phyloP scores from a whole-genome alignment of 495 filamentous ascomycete species.

The Astrothelium macrocarpum region DNA sequence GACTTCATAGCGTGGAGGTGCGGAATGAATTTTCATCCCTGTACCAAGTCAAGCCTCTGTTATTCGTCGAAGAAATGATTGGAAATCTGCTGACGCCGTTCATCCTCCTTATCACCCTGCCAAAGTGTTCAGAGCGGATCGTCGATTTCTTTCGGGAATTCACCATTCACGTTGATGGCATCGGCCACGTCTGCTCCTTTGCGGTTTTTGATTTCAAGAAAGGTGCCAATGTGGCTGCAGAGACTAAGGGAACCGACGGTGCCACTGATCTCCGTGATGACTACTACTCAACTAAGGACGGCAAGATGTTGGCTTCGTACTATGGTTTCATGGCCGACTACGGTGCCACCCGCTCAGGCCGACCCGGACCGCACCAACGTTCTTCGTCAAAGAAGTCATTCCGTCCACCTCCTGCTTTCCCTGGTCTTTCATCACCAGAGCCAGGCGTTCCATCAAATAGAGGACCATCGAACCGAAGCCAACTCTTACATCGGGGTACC shows the following conservation, averaged over 20 bases:
- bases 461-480: conserved; percentile 19
- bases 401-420: conserved; percentile 62
- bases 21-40: conserved; percentile 73
- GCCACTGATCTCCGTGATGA: conserved; percentile 55
- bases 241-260: conserved; percentile 42
- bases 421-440: conserved; percentile 53
- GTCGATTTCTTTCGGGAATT: conserved; percentile 98
- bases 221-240: conserved; percentile 49
- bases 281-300: conserved; percentile 89
- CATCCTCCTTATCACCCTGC: conserved; percentile 77
- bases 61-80: conserved; percentile 86
- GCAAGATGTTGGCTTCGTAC: conserved; percentile 94
- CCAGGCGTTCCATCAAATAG: neutral
- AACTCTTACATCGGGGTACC: conserved; percentile 20
- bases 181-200: conserved; percentile 93
- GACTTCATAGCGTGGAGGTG: conserved; percentile 81
- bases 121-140: conserved; percentile 81
- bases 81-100: conserved; percentile 88
- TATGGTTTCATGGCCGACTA: conserved; percentile 91
- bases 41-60: conserved; percentile 79
- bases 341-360: conserved; percentile 5
- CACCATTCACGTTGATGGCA: conserved; percentile 89
- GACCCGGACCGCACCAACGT: neutral
- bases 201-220: conserved; percentile 97
- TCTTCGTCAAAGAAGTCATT: neutral